Conservation (phyloP, 306 rosid species). For the barrel medic (Medicago truncatula) region DNA sequence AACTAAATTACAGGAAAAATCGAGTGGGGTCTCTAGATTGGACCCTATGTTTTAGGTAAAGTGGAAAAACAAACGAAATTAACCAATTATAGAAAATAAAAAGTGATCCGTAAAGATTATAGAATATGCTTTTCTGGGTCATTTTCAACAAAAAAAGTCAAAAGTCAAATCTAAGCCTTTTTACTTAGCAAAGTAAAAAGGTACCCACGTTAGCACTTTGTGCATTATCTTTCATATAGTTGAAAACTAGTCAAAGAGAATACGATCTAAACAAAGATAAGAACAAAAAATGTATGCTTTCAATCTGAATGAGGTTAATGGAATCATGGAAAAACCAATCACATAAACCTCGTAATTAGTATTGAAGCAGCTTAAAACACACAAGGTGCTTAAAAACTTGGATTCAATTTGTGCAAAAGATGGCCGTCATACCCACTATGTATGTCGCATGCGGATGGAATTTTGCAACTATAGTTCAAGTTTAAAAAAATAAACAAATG, state of each 20-base stretch:
- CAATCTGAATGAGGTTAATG: conserved; percentile 50
- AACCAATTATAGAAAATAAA: not conserved
- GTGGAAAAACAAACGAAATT: not conserved
- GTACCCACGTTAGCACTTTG: not conserved
- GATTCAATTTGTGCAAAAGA: conserved; percentile 71
- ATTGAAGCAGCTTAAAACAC: conserved; percentile 58
- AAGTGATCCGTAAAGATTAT: not conserved
- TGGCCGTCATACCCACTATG: conserved; percentile 75
- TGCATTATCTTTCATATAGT: not conserved
- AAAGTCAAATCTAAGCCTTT: not conserved
- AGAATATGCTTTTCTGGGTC: not conserved
- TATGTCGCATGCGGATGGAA: conserved; percentile 90
- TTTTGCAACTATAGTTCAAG: conserved; percentile 48
- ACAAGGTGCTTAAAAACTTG: conserved; percentile 35
- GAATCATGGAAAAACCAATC: conserved; percentile 8
- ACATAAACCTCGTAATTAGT: conserved; percentile 50
- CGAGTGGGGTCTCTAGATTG: not conserved
- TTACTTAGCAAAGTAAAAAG: not conserved
- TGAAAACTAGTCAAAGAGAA: not conserved
- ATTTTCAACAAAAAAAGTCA: not conserved
- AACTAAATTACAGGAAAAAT: too few relatives aligned
- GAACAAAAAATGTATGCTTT: conserved; percentile 48
- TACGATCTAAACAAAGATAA: not conserved
- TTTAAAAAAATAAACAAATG: not conserved
- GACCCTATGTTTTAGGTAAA: not conserved